Base-by-base conservation (phyloP, 805 yeast species). In the Candida pseudoglaebosa region DNA sequence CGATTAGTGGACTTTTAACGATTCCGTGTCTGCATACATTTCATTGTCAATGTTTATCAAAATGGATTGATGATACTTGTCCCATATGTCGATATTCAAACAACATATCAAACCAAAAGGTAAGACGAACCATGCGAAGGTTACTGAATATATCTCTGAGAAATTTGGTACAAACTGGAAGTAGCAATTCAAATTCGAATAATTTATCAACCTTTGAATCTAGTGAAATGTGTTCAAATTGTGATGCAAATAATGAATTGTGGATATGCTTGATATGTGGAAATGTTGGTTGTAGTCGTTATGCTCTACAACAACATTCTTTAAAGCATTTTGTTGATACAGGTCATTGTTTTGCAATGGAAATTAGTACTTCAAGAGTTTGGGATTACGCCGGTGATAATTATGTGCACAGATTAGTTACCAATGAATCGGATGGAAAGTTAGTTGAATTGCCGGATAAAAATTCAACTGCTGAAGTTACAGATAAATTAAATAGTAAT, bases 341-440 rank as follows among this genome's bases (percentile, higher is more conserved):
- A 0, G 80, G 83, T 4, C 97, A 89, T 58, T 85, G 95, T 50
- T 89, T 86, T 63, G 84, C 96, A 0, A 88, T 89, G 95, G 96
- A 89, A 53, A 67, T 86, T 33, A 61, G 70, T 8, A 77, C 95
- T 0, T 93, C 89, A 44, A 68, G 97, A 29, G 95, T 89, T 1
- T 89, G 97, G 97, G 96, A 89, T 57, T 89, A 89, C 56, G 89
- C 90, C 0, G 90, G 90, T 2, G 97, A 89, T 55, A 80, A 79
- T 46, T 89, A 89, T 57, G 96, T 89, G 7, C 97, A 89, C 58
- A 61, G 97, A 36, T 62, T 89, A 31, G 74, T 89, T 3, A 87
- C 89, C 44, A 88, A 86, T 58, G 90, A 85, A 56, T 71, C 82
- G 0, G 96, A 89, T 56, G 97, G 97, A 0, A 90, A 90, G 50